Percentiles rank a stretch among this genome's conserved stretches.
These are phyloP conservation scores for Lepraria neglecta DNA, from an alignment of 495 filamentous ascomycete genomes.

Conservation along the genomic window DNA sequence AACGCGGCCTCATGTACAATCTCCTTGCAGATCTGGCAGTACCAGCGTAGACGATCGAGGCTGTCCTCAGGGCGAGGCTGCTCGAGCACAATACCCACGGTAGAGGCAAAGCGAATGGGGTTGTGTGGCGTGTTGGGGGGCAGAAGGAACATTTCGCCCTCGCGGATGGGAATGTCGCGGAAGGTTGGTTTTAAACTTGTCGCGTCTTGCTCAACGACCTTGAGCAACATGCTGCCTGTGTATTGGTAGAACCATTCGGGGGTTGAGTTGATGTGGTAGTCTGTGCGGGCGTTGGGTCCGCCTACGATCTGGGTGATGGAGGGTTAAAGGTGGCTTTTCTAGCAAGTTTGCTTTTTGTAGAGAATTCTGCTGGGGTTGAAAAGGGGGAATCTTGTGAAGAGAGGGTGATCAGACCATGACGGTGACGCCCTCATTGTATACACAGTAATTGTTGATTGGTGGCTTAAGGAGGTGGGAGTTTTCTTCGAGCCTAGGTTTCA, in stretches of 20 bases:
- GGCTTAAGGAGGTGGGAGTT: slow-evolving; percentile 92
- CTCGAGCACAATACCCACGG: slow-evolving; percentile 82
- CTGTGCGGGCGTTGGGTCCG: slow-evolving; percentile 90
- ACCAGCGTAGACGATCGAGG: slow-evolving; percentile 85
- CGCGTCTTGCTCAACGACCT: slow-evolving; percentile 64
- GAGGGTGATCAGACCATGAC: slow-evolving; percentile 74
- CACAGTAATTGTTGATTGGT: slow-evolving; percentile 94
- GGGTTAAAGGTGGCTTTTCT: no score
- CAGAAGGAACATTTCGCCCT: slow-evolving; percentile 92
- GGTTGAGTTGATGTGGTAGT: slow-evolving; percentile 97
- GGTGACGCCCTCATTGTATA: slow-evolving; percentile 74
- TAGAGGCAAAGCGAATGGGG: slow-evolving; percentile 59
- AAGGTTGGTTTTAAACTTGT: no score
- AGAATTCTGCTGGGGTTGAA: no score
- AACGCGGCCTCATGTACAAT: slow-evolving; percentile 83
- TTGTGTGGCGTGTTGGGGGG: slow-evolving; percentile 87
- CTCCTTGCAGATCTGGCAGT: slow-evolving; percentile 63
- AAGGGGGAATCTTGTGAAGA: no score
- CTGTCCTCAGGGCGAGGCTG: slow-evolving; percentile 62
- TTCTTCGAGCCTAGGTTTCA: slow-evolving; percentile 78
- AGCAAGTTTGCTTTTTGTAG: no score
- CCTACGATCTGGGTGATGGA: slow-evolving; percentile 66
- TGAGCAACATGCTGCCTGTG: slow-evolving; percentile 85
- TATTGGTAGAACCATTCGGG: slow-evolving; percentile 98
- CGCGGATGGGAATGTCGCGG: slow-evolving; percentile 78